Base-by-base conservation (phyloP, 192 early-diverging fungal genomes). In the Coemansia javaensis region DNA sequence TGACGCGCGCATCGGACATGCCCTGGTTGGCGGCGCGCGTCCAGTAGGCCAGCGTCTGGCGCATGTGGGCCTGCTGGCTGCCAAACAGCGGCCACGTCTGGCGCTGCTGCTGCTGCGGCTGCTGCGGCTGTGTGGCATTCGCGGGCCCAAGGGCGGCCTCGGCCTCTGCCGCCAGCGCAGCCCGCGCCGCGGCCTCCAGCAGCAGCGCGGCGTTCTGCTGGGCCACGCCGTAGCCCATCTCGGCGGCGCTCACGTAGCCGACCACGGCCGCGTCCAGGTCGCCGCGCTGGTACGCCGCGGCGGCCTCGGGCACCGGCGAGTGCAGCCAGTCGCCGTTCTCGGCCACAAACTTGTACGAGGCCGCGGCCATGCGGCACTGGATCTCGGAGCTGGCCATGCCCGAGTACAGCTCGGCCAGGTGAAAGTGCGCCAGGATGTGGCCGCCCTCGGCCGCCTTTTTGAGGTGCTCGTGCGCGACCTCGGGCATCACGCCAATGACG, bases 21-120 rank as follows among this genome's bases (percentile, higher is more conserved):
- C 85, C 82, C 47, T 94, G 93, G 52, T 93, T 96, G 7, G 93
- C 93, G 0, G 96, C 91, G 8, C 96, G 82, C 31, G 86, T 92
- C 93, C 93, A 98, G 53, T 93, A 86, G 14, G 84, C 81, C 28
- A 95, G 61, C 3, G 93, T 91, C 28, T 85, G 70, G 46, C 82
- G 39, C 41, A 49, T 40, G 16, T 56, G 48, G 10, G 15, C 42
- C 18, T 43, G 25, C 23, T 32, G 52, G 3, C 11, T 32, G 2
- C 36, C 18, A 30, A 61, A 53, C 34, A 65, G 48, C 50, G 44
- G 38, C 44, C 9, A 37, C 30, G 18, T 38, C 15, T 32, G 18
- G 21, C 34, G 7, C 25, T 27, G 3, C 4, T 7, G 25, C 25
- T 27, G 25, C 7, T 27, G 25, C 25, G 4, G 28, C 28, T 30